phyloP scores from a whole-genome alignment of 2,329 filamentous ascomycete genomes.

The Eutypella sp. region DNA sequence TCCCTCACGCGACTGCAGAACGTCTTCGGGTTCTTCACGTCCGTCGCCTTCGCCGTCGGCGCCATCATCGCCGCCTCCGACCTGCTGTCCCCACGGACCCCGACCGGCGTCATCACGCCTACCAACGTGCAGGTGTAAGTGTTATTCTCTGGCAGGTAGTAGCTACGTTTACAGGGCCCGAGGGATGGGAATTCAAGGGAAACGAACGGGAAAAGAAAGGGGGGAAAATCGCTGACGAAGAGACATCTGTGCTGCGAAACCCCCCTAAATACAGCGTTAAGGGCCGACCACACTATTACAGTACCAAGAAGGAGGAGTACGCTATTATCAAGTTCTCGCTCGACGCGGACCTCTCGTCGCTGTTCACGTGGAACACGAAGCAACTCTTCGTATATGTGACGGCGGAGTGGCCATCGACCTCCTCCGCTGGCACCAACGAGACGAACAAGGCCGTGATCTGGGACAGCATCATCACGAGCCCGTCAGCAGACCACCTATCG shows the following conservation, averaged over 20 bases:
- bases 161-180: neutral
- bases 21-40: slow-evolving; percentile 97
- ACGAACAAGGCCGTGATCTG: slow-evolving; percentile 81
- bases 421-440: slow-evolving; percentile 32
- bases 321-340: slow-evolving; percentile 91
- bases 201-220: neutral
- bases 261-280: slow-evolving; percentile 65
- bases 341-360: slow-evolving; percentile 80
- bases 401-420: slow-evolving; percentile 66
- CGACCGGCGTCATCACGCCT: slow-evolving; percentile 58
- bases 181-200: neutral
- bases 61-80: slow-evolving; percentile 77
- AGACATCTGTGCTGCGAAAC: too few species aligned
- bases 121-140: slow-evolving; percentile 80
- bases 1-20: slow-evolving; percentile 80
- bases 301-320: slow-evolving; percentile 88
- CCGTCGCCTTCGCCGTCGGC: slow-evolving; percentile 78
- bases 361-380: slow-evolving; percentile 99
- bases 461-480: slow-evolving; percentile 86
- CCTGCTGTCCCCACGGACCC: slow-evolving; percentile 63
- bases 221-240: slow-evolving; percentile 7
- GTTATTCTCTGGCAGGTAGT: slow-evolving; percentile 4
- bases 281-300: slow-evolving; percentile 95
- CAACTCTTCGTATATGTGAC: slow-evolving; percentile 96
- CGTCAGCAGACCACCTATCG: slow-evolving; percentile 57